These are phyloP conservation scores for Saccharum spontaneum DNA, from an alignment of 176 grass and related monocot genomes.

Conservation along the genomic window DNA sequence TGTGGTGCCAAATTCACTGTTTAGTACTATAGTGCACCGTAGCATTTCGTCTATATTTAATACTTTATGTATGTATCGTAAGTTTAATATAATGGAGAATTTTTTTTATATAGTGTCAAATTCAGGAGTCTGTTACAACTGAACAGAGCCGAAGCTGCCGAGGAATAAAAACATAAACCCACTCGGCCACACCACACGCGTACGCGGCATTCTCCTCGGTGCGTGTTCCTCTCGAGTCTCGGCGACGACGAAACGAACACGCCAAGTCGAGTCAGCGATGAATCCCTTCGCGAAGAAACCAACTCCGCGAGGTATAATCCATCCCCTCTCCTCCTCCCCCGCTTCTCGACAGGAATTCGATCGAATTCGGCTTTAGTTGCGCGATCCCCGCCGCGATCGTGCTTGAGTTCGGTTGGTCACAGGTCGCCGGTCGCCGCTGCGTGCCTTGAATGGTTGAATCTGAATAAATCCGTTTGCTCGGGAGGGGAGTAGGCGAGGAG, in stretches of 20 bases:
- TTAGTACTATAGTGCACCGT: no score
- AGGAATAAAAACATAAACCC: no score
- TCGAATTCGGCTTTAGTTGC: slow-evolving; percentile 15
- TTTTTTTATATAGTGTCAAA: no score
- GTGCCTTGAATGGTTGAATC: not conserved
- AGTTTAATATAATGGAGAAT: no score
- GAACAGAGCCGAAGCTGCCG: no score
- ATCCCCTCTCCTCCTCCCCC: not conserved
- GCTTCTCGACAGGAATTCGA: not conserved
- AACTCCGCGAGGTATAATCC: slow-evolving; percentile 57
- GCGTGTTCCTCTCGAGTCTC: not conserved
- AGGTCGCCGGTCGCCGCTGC: not conserved
- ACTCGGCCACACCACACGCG: not conserved
- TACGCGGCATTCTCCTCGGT: slow-evolving; percentile 23
- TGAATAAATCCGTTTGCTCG: not conserved
- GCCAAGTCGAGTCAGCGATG: slow-evolving; percentile 35
- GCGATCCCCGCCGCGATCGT: not conserved
- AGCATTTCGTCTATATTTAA: no score
- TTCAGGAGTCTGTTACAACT: no score
- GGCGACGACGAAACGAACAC: slow-evolving; percentile 20
- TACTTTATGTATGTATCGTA: no score
- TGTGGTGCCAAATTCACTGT: no score
- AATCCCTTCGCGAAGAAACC: slow-evolving; percentile 92
- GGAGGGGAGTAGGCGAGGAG: not conserved
- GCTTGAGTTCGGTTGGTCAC: not conserved